Evolutionary conservation across 805 yeast genomes (phyloP).

Genomic region (Saturnispora quitensis): DNA sequence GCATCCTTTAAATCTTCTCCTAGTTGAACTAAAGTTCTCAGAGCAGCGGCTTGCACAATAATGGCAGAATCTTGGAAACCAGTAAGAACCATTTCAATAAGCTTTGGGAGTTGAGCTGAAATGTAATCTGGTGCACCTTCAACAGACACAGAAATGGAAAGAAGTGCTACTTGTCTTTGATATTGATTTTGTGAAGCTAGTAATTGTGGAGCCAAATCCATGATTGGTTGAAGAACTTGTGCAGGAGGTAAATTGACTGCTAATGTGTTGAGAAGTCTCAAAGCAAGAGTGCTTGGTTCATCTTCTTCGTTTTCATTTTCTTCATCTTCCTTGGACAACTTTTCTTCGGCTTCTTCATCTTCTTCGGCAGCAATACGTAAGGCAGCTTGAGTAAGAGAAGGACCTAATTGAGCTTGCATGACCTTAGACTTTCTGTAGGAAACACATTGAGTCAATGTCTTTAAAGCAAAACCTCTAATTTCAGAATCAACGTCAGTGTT

Average conservation of each 20-base stretch:
- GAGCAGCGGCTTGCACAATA: conserved; percentile 76
- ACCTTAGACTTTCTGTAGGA: conserved; percentile 76
- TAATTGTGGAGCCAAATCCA: conserved; percentile 52
- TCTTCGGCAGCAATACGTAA: conserved; percentile 70
- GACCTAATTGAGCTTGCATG: conserved; percentile 74
- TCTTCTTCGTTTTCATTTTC: conserved; percentile 92
- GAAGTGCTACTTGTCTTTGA: conserved; percentile 80
- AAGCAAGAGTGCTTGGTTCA: conserved; percentile 66
- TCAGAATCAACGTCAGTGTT: conserved; percentile 68
- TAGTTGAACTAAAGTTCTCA: conserved; percentile 68
- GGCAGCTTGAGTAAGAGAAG: conserved; percentile 64
- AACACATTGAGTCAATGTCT: conserved; percentile 71
- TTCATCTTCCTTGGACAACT: conserved; percentile 70
- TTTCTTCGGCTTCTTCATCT: conserved; percentile 69
- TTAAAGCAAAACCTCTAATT: conserved; percentile 72
- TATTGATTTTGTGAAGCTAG: conserved; percentile 55
- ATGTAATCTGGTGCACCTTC: conserved; percentile 93
- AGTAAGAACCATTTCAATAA: conserved; percentile 60
- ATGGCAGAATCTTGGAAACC: conserved; percentile 73
- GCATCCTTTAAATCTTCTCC: conserved; percentile 79
- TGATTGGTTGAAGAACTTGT: conserved; percentile 76
- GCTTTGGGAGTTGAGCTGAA: conserved; percentile 61
- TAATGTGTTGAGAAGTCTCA: conserved; percentile 69
- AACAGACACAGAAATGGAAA: conserved; percentile 73
- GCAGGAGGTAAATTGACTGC: conserved; percentile 85